A percentile compares a stretch with the other conserved stretches of the same genome.
These are phyloP conservation scores for Alternaria rosae DNA, from an alignment of 2,329 filamentous ascomycete genomes.

Conservation along the genomic window DNA sequence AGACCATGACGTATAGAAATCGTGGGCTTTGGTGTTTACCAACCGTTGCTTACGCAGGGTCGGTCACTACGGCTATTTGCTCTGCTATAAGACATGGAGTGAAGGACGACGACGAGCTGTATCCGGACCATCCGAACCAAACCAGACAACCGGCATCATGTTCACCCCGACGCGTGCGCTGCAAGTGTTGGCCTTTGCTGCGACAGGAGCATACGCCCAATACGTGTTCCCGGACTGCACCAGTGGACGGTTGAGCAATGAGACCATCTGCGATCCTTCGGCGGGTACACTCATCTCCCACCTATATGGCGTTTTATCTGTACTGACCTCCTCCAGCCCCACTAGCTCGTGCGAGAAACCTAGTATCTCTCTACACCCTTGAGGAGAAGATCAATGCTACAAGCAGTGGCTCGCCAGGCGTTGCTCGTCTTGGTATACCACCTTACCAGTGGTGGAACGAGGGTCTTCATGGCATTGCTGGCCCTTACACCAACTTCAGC, in stretches of 20 bases:
- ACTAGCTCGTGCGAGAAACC: constrained; percentile 31
- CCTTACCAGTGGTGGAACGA: constrained; percentile 60
- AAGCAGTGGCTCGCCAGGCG: constrained; percentile 53
- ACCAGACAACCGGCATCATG: constrained; percentile 14
- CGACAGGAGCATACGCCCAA: constrained; percentile 24
- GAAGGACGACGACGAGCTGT: not conserved
- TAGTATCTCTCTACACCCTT: constrained; percentile 37
- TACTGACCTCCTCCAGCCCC: constrained; percentile 24
- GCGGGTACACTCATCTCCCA: constrained; percentile 29
- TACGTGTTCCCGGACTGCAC: constrained; percentile 59
- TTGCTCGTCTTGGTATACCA: constrained; percentile 63
- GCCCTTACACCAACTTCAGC: constrained; percentile 64
- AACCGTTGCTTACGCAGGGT: not conserved
- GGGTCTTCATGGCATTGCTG: constrained; percentile 53
- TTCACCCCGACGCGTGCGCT: constrained; percentile 15
- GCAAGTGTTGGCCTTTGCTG: constrained; percentile 15
- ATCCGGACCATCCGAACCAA: not conserved
- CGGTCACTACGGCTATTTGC: constrained; percentile 26
- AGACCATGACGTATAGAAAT: constrained; percentile 23
- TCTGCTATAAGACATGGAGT: constrained; percentile 19
- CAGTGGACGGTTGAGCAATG: constrained; percentile 59
- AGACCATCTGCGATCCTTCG: constrained; percentile 60
- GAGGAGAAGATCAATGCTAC: constrained; percentile 62
- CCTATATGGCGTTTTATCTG: not conserved
- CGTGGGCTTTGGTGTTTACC: constrained; percentile 9